Evolutionary conservation across 495 filamentous ascomycete genomes (phyloP).

Genomic region (Eremomyces bilateralis): DNA sequence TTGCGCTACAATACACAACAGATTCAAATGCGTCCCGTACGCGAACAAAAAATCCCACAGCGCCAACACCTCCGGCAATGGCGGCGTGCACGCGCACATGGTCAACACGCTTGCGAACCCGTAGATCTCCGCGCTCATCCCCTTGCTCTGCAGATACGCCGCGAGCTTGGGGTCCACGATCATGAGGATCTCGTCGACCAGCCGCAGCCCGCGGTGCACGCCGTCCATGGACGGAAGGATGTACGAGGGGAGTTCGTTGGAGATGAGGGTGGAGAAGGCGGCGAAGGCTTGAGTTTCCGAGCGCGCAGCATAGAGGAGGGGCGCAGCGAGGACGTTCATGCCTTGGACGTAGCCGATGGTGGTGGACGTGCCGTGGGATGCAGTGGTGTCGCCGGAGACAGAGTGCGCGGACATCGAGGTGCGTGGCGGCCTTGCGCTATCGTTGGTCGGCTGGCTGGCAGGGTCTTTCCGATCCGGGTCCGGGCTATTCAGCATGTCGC

Average conservation of each 20-base stretch:
- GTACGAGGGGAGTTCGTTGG: slow-evolving; percentile 77
- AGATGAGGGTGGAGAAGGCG: slow-evolving; percentile 75
- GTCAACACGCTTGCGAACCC: slow-evolving; percentile 95
- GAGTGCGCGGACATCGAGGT: slow-evolving; percentile 10
- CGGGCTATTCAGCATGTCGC: slow-evolving; percentile 12
- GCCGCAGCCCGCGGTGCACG: slow-evolving; percentile 70
- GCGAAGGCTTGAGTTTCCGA: slow-evolving; percentile 90
- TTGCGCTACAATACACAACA: slow-evolving; percentile 94
- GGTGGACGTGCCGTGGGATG: slow-evolving; percentile 11
- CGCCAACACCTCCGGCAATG: slow-evolving; percentile 75
- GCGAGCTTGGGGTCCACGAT: slow-evolving; percentile 83
- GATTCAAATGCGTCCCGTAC: slow-evolving; percentile 83
- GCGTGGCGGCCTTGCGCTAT: slow-evolving; percentile 5
- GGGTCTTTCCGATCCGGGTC: too few species aligned
- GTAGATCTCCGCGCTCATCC: slow-evolving; percentile 79
- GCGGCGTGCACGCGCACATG: slow-evolving; percentile 90
- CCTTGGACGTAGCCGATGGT: slow-evolving; percentile 87
- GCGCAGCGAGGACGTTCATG: slow-evolving; percentile 98
- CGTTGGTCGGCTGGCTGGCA: slow-evolving; percentile 4
- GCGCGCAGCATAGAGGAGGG: slow-evolving; percentile 84
- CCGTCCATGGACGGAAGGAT: slow-evolving; percentile 93
- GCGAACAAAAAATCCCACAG: slow-evolving; percentile 98
- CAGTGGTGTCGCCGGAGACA: slow-evolving; percentile 11
- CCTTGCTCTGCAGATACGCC: slow-evolving; percentile 58
- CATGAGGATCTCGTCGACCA: slow-evolving; percentile 77